Conservation (phyloP, 2,329 filamentous ascomycete genomes). For the Nothophoma quercina region DNA sequence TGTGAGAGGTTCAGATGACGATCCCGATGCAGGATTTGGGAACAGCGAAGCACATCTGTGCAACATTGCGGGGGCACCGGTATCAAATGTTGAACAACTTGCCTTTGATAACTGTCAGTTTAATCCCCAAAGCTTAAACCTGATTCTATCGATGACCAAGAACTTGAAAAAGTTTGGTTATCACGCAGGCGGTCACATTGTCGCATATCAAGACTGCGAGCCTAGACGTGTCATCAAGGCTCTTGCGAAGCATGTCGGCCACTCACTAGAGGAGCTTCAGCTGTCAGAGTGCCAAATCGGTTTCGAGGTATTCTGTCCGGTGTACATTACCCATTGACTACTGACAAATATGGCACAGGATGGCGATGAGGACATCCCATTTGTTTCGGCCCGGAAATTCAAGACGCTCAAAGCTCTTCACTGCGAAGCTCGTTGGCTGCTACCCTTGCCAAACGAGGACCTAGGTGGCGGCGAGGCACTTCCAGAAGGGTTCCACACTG, state of each 20-base stretch:
- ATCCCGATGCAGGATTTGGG: background rate
- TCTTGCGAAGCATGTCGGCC: constrained; percentile 5
- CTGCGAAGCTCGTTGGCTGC: constrained; percentile 6
- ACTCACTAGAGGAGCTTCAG: constrained; percentile 16
- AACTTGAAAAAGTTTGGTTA: constrained; percentile 22
- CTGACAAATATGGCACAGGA: background rate
- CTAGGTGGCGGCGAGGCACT: background rate
- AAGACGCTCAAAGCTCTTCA: constrained; percentile 5
- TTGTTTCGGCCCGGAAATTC: background rate
- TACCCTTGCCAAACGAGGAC: background rate
- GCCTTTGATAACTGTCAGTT: constrained; percentile 16
- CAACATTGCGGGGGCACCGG: background rate
- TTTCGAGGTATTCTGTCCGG: constrained; percentile 1
- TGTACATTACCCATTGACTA: too few relatives aligned
- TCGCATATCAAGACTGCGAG: constrained; percentile 7
- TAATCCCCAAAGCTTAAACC: constrained; percentile 3
- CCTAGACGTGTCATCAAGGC: constrained; percentile 17
- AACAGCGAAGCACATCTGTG: background rate
- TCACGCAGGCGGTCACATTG: constrained; percentile 5
- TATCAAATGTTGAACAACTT: constrained; percentile 23
- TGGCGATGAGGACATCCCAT: background rate
- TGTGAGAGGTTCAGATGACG: background rate
- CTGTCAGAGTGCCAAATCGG: background rate
- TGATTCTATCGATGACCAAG: constrained; percentile 13
- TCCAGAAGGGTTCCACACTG: background rate